Conservation (phyloP, 2,329 filamentous ascomycete genomes). For the Monosporascus sp. region DNA sequence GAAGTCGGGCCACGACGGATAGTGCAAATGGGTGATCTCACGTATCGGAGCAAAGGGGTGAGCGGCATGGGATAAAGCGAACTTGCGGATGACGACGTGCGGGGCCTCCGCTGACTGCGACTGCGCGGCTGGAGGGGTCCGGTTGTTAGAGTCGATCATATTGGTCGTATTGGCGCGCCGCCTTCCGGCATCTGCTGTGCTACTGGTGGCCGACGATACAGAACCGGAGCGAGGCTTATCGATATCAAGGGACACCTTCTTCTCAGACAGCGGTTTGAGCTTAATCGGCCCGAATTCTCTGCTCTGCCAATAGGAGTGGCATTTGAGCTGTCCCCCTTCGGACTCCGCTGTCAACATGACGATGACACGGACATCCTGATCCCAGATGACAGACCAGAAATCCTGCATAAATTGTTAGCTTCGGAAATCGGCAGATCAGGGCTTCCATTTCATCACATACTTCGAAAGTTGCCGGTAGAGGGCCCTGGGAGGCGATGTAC, state of each 20-base stretch:
- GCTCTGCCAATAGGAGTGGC: conserved; percentile 86
- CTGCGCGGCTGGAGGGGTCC: conserved; percentile 21
- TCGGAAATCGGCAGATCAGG: not conserved
- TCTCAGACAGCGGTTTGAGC: conserved; percentile 74
- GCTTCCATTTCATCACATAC: conserved; percentile 43
- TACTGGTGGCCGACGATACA: conserved; percentile 25
- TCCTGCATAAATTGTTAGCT: conserved; percentile 53
- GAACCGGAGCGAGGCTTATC: conserved; percentile 43
- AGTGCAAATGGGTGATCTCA: conserved; percentile 92
- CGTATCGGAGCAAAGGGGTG: conserved; percentile 81
- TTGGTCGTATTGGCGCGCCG: conserved; percentile 52
- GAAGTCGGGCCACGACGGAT: conserved; percentile 96
- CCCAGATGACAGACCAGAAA: conserved; percentile 97
- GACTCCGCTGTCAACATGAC: conserved; percentile 95
- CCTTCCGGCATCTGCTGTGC: conserved; percentile 35
- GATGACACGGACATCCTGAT: conserved; percentile 89
- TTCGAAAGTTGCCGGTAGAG: conserved; percentile 85
- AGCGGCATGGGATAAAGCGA: conserved; percentile 70
- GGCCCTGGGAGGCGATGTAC: conserved; percentile 94
- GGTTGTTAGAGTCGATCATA: conserved; percentile 30
- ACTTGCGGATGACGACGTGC: conserved; percentile 79
- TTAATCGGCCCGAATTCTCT: conserved; percentile 73
- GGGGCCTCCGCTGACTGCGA: conserved; percentile 51
- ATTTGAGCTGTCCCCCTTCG: conserved; percentile 90
- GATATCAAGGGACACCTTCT: conserved; percentile 72